Conservation (phyloP, 2,329 filamentous ascomycete genomes). For the Fusarium sp. region DNA sequence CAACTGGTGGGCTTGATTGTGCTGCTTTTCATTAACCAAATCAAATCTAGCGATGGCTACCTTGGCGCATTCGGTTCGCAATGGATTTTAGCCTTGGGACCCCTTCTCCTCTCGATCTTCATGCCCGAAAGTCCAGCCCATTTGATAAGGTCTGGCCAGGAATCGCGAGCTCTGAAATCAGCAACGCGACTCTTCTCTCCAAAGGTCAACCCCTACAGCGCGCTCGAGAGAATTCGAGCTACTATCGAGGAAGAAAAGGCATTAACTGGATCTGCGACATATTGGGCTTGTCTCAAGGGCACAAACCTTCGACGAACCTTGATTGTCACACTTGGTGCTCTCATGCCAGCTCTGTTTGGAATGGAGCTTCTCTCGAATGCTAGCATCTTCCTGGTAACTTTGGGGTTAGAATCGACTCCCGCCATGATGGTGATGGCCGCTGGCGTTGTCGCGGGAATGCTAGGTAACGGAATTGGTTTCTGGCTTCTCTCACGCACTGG, state of each 20-base stretch:
- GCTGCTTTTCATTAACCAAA: conserved; percentile 36
- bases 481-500: conserved; percentile 57
- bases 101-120: conserved; percentile 38
- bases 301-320: conserved; percentile 53
- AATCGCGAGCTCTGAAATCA: conserved; percentile 27
- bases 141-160: conserved; percentile 32
- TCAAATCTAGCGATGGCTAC: conserved; percentile 32
- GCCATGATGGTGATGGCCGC: conserved; percentile 59
- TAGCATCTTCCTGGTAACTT: conserved; percentile 52
- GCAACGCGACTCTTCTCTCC: conserved; percentile 37
- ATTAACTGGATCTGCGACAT: conserved; percentile 46
- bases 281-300: conserved; percentile 55
- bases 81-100: conserved; percentile 35
- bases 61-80: conserved; percentile 43
- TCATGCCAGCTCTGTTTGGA: conserved; percentile 56
- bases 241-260: conserved; percentile 56
- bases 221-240: conserved; percentile 31
- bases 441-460: conserved; percentile 57
- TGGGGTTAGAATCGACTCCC: conserved; percentile 44
- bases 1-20: conserved; percentile 44
- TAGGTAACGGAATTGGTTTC: conserved; percentile 57
- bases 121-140: conserved; percentile 46
- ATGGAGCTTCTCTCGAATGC: conserved; percentile 55
- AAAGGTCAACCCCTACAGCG: conserved; percentile 17
- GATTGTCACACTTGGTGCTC: conserved; percentile 53